phyloP scores from a whole-genome alignment of 225 moss, liverwort and hornwort species.

The Climacium dendroides region DNA sequence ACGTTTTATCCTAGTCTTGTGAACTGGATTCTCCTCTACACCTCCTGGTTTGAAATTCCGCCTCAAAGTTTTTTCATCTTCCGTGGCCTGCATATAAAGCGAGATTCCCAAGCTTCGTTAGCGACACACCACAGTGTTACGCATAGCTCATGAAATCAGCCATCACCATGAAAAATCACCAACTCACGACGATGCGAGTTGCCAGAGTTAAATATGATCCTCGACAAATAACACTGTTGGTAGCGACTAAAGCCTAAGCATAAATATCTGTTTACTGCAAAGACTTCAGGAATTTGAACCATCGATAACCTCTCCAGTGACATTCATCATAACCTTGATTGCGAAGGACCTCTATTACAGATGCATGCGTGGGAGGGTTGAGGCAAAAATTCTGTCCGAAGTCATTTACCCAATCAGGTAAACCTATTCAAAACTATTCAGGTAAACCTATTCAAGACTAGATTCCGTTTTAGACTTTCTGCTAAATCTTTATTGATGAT shows the following conservation, averaged over 20 bases:
- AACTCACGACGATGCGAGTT: not conserved
- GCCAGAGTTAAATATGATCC: not conserved
- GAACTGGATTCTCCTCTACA: not conserved
- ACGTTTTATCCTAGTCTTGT: not conserved
- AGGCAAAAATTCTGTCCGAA: not conserved
- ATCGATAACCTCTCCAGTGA: not conserved
- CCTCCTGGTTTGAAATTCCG: not conserved
- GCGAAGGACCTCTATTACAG: not conserved
- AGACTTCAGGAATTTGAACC: not conserved
- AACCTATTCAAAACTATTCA: not conserved
- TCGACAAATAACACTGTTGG: too few species aligned
- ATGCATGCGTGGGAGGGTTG: not conserved
- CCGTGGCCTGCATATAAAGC: not conserved
- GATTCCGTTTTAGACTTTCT: not conserved
- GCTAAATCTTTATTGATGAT: not conserved
- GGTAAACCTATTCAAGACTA: not conserved
- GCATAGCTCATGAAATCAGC: not conserved
- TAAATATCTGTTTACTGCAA: not conserved
- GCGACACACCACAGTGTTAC: not conserved
- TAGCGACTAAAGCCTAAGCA: not conserved
- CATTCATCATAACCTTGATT: not conserved
- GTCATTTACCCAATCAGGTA: not conserved
- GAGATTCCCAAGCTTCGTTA: not conserved
- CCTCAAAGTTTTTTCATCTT: not conserved
- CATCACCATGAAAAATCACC: not conserved